Base-by-base conservation (phyloP, 177 flowering plant species). In the Telopea speciosissima region DNA sequence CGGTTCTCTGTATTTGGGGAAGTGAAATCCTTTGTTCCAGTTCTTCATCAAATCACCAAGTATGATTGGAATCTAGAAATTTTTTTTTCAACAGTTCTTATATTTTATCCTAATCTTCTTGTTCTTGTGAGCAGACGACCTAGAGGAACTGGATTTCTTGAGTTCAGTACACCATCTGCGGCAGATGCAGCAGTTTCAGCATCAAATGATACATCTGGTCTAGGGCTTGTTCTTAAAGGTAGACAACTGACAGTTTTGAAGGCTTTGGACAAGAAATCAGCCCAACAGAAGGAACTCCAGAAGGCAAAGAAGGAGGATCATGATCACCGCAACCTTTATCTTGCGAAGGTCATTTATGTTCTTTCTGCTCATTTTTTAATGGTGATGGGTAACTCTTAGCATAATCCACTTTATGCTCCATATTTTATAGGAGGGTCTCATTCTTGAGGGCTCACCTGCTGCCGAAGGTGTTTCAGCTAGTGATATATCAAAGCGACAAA, bases 181-280 rank as follows among this genome's bases (percentile, higher is more conserved):
- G 92, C 84, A 21, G 79, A 80, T 77, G 89, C 88, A 70, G 93
- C 98, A 33, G 78, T 90, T 82, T 77, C 87, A 68, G 90, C 93
- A 24, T 92, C 90, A 26, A 80, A 80, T 71, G 80, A 74, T 73
- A 75, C 72, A 61, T 70, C 86, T 75, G 93, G 86, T 33, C 40
- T 79, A 68, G 99, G 99, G 44, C 86, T 93, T 75, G 68, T 81
- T 69, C 72, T 90, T 58, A 91, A 87, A 73, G 99, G 99, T 16
- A 84, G 98, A 68, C 90, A 79, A 65, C 75, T 93, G 75, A 93
- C 70, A 67, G 90, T 91, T 28, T 70, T 89, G 82, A 89, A 82
- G 85, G 96, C 99, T 66, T 79, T 95, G 83, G 92, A 93, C 84
- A 96, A 87, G 80, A 86, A 86, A 76, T 77, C 95, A 65, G 99